Evolutionary conservation across 768 basidiomycete genomes (phyloP).

Genomic region (Lanmaoa rubissima): DNA sequence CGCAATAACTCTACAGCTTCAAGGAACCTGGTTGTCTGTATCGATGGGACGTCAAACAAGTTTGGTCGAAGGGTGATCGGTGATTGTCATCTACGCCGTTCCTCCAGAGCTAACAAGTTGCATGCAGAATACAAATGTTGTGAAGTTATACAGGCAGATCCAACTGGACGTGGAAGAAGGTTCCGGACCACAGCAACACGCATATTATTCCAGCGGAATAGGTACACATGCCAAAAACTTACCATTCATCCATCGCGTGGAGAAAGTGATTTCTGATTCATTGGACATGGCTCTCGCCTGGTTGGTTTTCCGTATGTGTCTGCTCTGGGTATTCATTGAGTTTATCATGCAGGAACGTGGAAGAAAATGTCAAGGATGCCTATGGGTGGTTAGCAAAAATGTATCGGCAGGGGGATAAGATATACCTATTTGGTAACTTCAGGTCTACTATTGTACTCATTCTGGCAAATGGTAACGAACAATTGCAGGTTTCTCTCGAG

Average conservation of each 20-base stretch:
- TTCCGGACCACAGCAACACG: conserved; percentile 19
- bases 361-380: neutral
- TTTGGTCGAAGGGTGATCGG: conserved; percentile 39
- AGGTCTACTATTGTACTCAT: too few species aligned
- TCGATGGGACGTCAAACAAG: conserved; percentile 20
- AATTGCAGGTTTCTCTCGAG: neutral
- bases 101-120: neutral
- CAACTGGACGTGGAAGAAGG: too few species aligned
- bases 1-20: too few species aligned
- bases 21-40: conserved; percentile 34
- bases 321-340: too few species aligned
- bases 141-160: conserved; percentile 25
- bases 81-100: neutral
- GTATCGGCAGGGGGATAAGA: conserved; percentile 17
- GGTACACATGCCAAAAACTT: conserved; percentile 23
- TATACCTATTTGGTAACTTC: conserved; percentile 37
- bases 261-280: neutral
- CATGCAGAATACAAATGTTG: conserved; percentile 34
- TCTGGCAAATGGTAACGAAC: neutral
- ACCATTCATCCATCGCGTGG: neutral
- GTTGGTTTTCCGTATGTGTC: neutral
- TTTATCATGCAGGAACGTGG: neutral
- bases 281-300: neutral
- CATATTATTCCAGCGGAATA: conserved; percentile 37
- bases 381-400: neutral